phyloP scores from a whole-genome alignment of 2,329 filamentous ascomycete species.

The Talaromyces albobiverticillius region DNA sequence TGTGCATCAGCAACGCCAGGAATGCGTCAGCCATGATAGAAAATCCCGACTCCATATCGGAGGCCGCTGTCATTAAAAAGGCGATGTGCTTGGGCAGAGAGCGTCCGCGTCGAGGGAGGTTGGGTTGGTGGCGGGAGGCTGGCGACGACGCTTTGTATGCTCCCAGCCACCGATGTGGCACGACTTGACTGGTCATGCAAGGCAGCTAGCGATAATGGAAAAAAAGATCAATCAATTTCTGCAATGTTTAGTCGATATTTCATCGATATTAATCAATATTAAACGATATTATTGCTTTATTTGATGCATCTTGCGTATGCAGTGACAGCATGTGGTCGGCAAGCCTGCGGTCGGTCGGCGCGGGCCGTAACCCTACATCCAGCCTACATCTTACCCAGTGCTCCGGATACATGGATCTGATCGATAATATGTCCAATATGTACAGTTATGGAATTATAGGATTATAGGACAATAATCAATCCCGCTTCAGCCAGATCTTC shows the following conservation, averaged over 20 bases:
- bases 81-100: conserved; percentile 6
- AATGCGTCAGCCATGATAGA: conserved; percentile 2
- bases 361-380: too few species aligned
- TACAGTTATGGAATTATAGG: too few species aligned
- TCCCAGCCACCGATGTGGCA: conserved; percentile 16
- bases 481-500: too few species aligned
- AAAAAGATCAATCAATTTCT: too few species aligned
- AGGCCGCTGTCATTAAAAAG: conserved; percentile 3
- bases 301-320: not conserved
- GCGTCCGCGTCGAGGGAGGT: conserved; percentile 1
- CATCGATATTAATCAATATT: too few species aligned
- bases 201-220: not conserved
- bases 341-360: too few species aligned
- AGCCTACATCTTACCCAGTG: too few species aligned
- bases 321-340: too few species aligned
- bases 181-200: conserved; percentile 12
- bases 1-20: conserved; percentile 10
- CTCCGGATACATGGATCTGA: too few species aligned
- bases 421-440: too few species aligned
- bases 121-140: conserved; percentile 14
- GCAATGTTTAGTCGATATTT: not conserved
- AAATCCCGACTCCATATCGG: not conserved
- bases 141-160: conserved; percentile 3
- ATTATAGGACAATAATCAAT: too few species aligned
- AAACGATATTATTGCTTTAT: too few species aligned